Evolutionary conservation across 371 early-diverging fungal species (phyloP), one percentile per base, ranked within the genome.

Genomic region (Synchytrium microbalum): DNA sequence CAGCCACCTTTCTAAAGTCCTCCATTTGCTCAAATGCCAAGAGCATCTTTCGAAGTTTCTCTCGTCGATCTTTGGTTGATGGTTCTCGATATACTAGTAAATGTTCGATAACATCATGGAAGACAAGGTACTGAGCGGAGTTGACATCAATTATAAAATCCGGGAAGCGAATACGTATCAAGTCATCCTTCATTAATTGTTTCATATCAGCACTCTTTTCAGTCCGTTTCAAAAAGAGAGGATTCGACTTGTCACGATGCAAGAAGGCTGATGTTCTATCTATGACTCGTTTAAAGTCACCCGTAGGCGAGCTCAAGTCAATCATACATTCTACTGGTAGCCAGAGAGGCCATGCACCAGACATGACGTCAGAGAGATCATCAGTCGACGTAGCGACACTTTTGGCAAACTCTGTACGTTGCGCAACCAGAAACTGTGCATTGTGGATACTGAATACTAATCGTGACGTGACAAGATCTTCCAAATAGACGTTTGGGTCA

Each of bases 51-150:
- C 86, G 79, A 16, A 92, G 71, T 24, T 86, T 77, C 51, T 85
- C 89, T 57, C 78, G 73, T 13, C 88, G 82, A 54, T 86, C 85
- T 32, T 86, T 88, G 61, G 84, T 80, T 0, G 82, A 83, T 3
- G 93, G 91, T 61, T 92, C 92, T 28, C 83, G 84, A 67, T 91
- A 93, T 16, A 92, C 81, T 2, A 94, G 69, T 25, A 94, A 78
- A 62, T 91, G 87, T 0, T 79, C 81, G 51, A 91, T 85, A 14
- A 91, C 83, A 63, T 90, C 84, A 59, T 83, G 80, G 2, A 91
- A 72, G 1, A 84, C 77, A 38, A 80, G 73, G 71, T 86, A 92
- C 73, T 92, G 92, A 27, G 72, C 68, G 2, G 93, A 86, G 38
- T 86, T 86, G 27, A 83, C 86, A 1, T 84, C 82, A 24, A 92